Conservation (phyloP, 345 rosid species). For the Pistacia atlantica region DNA sequence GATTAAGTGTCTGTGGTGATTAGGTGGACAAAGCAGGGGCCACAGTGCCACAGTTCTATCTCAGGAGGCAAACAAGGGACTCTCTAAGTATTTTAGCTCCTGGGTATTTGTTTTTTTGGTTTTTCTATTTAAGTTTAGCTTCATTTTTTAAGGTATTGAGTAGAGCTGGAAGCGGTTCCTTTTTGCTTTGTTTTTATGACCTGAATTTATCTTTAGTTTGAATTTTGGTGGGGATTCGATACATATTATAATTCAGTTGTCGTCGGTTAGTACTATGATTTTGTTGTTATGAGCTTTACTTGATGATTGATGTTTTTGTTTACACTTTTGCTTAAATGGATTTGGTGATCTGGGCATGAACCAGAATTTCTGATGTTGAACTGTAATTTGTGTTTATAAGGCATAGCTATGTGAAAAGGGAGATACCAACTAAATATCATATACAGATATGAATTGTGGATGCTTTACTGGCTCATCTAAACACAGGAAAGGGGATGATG, state of each 20-base stretch:
- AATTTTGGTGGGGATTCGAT: neutral
- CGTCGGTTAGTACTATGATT: neutral
- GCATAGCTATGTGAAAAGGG: conserved; percentile 27
- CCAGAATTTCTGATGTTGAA: neutral
- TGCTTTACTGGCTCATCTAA: conserved; percentile 35
- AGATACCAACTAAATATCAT: conserved; percentile 5
- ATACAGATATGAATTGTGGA: conserved; percentile 41
- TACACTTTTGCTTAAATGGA: neutral
- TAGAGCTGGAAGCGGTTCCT: neutral
- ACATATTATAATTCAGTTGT: neutral
- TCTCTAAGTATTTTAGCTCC: neutral
- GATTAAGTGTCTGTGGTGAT: too few species aligned
- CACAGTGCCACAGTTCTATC: too few species aligned
- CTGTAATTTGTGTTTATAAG: neutral
- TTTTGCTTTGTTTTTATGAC: neutral
- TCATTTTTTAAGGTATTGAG: neutral
- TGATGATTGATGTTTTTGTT: neutral
- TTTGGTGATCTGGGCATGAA: conserved; percentile 1
- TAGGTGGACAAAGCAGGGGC: too few species aligned
- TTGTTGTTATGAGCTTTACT: neutral
- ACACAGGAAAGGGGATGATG: conserved; percentile 8
- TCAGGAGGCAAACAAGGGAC: too few species aligned
- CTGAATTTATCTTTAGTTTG: neutral
- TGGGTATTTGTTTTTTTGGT: neutral
- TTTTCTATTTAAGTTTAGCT: neutral